Percentiles rank a stretch among this genome's conserved stretches.
phyloP scores from a whole-genome alignment of 2,329 filamentous ascomycete species.

The Monosporascus sp. region DNA sequence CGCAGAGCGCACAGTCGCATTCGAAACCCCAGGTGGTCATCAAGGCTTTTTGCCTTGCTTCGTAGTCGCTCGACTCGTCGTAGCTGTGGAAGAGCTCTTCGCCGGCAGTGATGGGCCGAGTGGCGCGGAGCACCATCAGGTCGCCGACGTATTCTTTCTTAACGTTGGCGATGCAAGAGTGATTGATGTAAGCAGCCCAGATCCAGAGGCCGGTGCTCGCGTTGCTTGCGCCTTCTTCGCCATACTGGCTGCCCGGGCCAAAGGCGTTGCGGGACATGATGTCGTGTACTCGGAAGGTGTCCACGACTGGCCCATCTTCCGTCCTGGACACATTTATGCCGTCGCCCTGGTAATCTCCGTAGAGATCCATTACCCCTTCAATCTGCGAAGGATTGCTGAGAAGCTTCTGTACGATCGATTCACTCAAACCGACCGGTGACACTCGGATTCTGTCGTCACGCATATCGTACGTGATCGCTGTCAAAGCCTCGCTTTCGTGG shows the following conservation, averaged over 20 bases:
- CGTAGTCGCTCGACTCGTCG: constrained; percentile 21
- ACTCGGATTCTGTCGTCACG: constrained; percentile 25
- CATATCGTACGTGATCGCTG: constrained; percentile 26
- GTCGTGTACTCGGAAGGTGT: constrained; percentile 28
- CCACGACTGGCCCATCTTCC: constrained; percentile 21
- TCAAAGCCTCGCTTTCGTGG: constrained; percentile 23
- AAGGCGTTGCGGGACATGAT: constrained; percentile 29
- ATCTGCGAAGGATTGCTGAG: constrained; percentile 22
- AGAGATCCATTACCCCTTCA: constrained; percentile 15
- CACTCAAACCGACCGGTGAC: constrained; percentile 26
- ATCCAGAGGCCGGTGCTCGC: constrained; percentile 34
- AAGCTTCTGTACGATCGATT: constrained; percentile 18
- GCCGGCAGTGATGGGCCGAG: constrained; percentile 21
- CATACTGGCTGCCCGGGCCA: constrained; percentile 22
- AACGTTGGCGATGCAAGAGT: constrained; percentile 33
- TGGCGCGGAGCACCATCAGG: constrained; percentile 32
- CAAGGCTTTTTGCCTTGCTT: constrained; percentile 13
- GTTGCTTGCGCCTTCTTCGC: constrained; percentile 23
- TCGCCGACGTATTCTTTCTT: constrained; percentile 34
- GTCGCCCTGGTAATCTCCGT: constrained; percentile 22
- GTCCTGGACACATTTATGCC: constrained; percentile 13
- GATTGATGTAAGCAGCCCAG: constrained; percentile 35
- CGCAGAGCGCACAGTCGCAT: constrained; percentile 31
- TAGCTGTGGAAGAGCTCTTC: constrained; percentile 31
- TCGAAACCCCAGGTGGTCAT: constrained; percentile 31